These are phyloP conservation scores for Penicillium mononematosum DNA, from an alignment of 495 filamentous ascomycete genomes.

Conservation along the genomic window DNA sequence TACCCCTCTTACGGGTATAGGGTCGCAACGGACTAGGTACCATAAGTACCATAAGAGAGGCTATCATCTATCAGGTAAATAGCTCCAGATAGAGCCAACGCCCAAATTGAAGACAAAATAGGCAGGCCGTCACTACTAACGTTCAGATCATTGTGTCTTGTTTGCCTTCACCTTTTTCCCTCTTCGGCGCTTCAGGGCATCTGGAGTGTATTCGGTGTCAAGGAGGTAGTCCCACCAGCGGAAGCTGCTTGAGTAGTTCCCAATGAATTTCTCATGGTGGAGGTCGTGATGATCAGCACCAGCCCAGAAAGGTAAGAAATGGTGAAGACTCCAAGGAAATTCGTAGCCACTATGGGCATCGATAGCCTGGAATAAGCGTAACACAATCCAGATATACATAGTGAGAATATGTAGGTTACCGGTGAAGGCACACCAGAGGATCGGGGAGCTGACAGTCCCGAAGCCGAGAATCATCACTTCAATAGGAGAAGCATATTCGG, in stretches of 20 bases:
- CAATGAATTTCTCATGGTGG: slow-evolving; percentile 96
- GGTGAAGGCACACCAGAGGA: slow-evolving; percentile 82
- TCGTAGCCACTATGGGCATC: slow-evolving; percentile 97
- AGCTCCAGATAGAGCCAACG: slow-evolving; percentile 16
- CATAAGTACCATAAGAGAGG: slow-evolving; percentile 20
- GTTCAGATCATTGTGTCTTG: slow-evolving; percentile 7
- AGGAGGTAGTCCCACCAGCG: slow-evolving; percentile 97
- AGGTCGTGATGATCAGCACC: slow-evolving; percentile 95
- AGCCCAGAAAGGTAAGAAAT: slow-evolving; percentile 97
- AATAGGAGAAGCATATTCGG: slow-evolving; percentile 96
- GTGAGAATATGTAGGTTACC: slow-evolving; percentile 89
- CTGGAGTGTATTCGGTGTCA: slow-evolving; percentile 89
- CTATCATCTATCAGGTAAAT: slow-evolving; percentile 17
- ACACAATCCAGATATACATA: slow-evolving; percentile 95
- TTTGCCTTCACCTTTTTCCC: slow-evolving; percentile 65
- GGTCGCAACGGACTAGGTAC: not conserved
- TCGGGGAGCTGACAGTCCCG: slow-evolving; percentile 78
- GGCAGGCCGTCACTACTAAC: slow-evolving; percentile 14
- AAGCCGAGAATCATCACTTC: slow-evolving; percentile 96
- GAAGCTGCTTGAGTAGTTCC: slow-evolving; percentile 97
- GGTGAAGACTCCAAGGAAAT: slow-evolving; percentile 93
- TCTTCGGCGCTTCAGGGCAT: slow-evolving; percentile 78
- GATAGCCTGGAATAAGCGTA: slow-evolving; percentile 94
- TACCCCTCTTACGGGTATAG: too few species aligned
- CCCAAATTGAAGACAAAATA: slow-evolving; percentile 19